Percentiles rank a stretch among this genome's conserved stretches.
Conservation (phyloP, 2,329 filamentous ascomycete species). For the Gliomastix tumulicola region DNA sequence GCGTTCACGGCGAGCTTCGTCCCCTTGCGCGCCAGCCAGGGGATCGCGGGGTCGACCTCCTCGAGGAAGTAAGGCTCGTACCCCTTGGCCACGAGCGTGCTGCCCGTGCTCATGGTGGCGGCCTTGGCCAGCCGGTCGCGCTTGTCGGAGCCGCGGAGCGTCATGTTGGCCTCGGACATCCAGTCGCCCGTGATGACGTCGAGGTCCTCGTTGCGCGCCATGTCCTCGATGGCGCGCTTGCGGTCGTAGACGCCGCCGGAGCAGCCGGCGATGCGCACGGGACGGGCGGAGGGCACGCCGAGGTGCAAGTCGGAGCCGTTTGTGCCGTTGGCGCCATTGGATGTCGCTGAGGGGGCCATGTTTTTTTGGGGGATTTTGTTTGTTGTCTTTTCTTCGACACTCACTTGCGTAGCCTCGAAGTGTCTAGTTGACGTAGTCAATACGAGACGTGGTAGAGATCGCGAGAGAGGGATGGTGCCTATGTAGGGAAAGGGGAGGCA, state of each 20-base stretch:
- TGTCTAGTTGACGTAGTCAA: no score
- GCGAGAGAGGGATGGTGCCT: no score
- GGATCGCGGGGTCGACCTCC: conserved; percentile 19
- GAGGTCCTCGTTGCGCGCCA: conserved; percentile 15
- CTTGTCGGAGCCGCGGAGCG: conserved; percentile 18
- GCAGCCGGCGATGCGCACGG: conserved; percentile 18
- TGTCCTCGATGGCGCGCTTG: conserved; percentile 14
- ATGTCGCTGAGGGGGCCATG: conserved; percentile 11
- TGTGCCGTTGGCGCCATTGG: conserved; percentile 4
- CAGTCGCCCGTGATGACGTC: conserved; percentile 22
- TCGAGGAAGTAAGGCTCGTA: conserved; percentile 33
- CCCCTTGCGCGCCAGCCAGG: conserved; percentile 15
- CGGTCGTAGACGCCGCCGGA: conserved; percentile 31
- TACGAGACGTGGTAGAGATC: no score
- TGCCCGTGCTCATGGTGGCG: conserved; percentile 16
- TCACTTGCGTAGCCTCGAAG: no score
- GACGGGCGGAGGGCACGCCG: conserved; percentile 10
- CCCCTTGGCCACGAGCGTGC: conserved; percentile 15
- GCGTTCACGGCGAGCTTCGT: conserved; percentile 28
- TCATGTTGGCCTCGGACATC: conserved; percentile 22
- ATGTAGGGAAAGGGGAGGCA: no score
- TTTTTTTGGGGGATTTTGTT: no score
- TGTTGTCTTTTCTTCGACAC: no score
- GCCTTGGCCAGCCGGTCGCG: conserved; percentile 12
- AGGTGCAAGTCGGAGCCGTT: conserved; percentile 5